Conservation (phyloP, 352 stramenopile species). For the Stramenopiles sp. region DNA sequence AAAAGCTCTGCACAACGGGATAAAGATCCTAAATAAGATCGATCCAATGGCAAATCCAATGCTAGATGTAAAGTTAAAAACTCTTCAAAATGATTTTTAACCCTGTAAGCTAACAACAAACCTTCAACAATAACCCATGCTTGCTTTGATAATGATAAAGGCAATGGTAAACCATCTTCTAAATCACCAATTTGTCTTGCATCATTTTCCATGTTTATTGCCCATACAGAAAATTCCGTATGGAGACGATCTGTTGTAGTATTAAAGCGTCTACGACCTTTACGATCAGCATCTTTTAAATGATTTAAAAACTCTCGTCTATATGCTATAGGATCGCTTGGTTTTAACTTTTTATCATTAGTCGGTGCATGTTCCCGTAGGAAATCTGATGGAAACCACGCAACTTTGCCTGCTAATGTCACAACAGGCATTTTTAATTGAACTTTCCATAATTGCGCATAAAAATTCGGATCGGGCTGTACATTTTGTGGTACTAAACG, state of each 20-base stretch:
- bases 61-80: slow-evolving; percentile 62
- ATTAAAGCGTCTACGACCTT: no score
- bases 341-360: slow-evolving; percentile 52
- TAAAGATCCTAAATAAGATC: slow-evolving; percentile 47
- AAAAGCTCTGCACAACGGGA: slow-evolving; percentile 66
- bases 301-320: slow-evolving; percentile 46
- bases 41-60: slow-evolving; percentile 55
- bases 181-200: no score
- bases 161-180: no score
- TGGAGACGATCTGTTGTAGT: no score
- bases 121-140: slow-evolving; percentile 68
- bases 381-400: slow-evolving; percentile 61
- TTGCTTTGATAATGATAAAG: slow-evolving; percentile 50
- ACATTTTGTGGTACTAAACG: slow-evolving; percentile 50
- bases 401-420: slow-evolving; percentile 20
- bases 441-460: slow-evolving; percentile 65
- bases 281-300: slow-evolving; percentile 16
- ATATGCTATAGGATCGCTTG: slow-evolving; percentile 43
- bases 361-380: slow-evolving; percentile 51
- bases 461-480: slow-evolving; percentile 54
- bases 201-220: no score
- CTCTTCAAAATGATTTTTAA: slow-evolving; percentile 66
- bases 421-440: slow-evolving; percentile 52
- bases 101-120: slow-evolving; percentile 55
- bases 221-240: no score